Percentiles rank a stretch among this genome's conserved stretches.
These are phyloP conservation scores for Tetraselmis chui DNA, from an alignment of 139 green algal species.

Conservation along the genomic window DNA sequence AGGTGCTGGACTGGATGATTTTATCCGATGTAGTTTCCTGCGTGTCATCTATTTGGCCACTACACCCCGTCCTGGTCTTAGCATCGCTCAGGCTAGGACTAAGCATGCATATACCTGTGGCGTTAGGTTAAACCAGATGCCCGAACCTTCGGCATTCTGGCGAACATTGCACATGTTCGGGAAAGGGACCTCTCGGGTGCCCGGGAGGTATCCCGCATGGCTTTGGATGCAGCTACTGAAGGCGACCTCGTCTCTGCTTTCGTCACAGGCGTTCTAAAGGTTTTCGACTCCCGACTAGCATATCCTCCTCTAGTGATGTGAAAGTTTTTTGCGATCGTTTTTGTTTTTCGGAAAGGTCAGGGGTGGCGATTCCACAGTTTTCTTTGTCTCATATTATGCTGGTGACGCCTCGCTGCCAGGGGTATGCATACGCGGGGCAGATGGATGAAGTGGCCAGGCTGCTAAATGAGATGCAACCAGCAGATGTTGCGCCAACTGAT, in stretches of 20 bases:
- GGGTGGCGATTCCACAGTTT: too few species aligned
- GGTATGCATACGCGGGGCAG: background rate
- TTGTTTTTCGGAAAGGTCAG: too few species aligned
- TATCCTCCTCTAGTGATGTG: too few species aligned
- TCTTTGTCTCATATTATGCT: too few species aligned
- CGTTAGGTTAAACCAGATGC: background rate
- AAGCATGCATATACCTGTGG: too few species aligned
- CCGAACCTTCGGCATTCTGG: background rate
- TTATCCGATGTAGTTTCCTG: background rate
- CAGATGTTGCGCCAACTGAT: background rate
- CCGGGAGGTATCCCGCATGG: background rate
- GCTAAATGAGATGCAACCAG: background rate
- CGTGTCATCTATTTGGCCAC: too few species aligned
- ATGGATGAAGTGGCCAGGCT: background rate
- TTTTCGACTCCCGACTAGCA: too few species aligned
- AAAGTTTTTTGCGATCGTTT: too few species aligned
- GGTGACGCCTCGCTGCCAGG: too few species aligned
- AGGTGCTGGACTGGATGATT: background rate
- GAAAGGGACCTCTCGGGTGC: background rate
- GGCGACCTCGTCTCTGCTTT: background rate
- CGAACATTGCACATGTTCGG: background rate
- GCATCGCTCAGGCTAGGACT: too few species aligned
- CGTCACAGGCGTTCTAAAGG: background rate
- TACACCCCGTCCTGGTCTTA: too few species aligned
- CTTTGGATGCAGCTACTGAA: background rate